Evolutionary conservation across 2,329 filamentous ascomycete genomes (phyloP), one percentile per base, ranked within the genome.

Genomic region (Metarhizium sp.): DNA sequence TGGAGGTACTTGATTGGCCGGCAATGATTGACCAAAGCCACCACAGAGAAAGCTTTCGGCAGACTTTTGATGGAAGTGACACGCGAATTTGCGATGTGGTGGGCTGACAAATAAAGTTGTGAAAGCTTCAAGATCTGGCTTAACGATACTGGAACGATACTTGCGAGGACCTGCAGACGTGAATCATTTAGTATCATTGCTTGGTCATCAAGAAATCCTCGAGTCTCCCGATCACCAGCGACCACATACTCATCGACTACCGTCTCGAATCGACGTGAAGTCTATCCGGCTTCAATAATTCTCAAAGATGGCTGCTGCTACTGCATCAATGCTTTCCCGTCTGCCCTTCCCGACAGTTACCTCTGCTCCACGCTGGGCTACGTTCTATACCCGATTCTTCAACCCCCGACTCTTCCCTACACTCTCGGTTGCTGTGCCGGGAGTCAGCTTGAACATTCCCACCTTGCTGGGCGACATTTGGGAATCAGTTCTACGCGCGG

Each of bases 401-500:
- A 71, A 74, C 40, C 64, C 74, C 59, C 71, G 77, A 52, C 71
- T 79, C 63, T 70, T 84, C 57, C 77, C 77, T 56, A 78, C 76
- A 60, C 69, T 84, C 36, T 74, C 80, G 16, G 74, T 86, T 58
- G 74, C 82, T 6, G 70, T 87, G 43, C 83, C 87, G 29, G 75
- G 80, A 43, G 75, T 89, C 60, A 78, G 84, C 61, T 67, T 78
- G 56, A 73, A 73, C 55, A 64, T 81, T 11, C 77, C 77, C 8
- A 82, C 76, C 51, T 67, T 91, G n/a, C 73, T 96, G 25, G 85
- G 82, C 55, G 88, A 88, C 59, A 85, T 99, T 65, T 97, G 92
- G 92, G 92, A 96, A 63, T 91, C 89, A 6, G 82, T 99, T 49
- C 78, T 99, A 62, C 86, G 86, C 61, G 94, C 94, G 1, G 94